phyloP scores from a whole-genome alignment of 2,329 filamentous ascomycete species.

The Talaromyces sp. region DNA sequence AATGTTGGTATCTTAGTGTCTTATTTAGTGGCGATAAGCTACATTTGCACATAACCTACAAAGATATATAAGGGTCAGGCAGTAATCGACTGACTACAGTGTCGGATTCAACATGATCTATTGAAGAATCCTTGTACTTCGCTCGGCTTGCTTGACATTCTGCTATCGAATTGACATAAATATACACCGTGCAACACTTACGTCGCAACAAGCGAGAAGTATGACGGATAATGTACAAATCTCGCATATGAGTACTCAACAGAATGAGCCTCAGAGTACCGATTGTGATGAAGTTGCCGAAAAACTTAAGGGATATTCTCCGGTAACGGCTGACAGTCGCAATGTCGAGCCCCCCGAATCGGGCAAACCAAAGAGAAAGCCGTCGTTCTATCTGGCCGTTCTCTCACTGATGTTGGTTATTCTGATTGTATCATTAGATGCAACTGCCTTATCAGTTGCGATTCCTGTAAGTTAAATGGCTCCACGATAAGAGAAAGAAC shows the following conservation, averaged over 20 bases:
- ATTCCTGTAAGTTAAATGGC: background rate
- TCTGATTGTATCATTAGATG: constrained; percentile 9
- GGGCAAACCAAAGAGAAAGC: background rate
- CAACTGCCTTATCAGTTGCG: constrained; percentile 4
- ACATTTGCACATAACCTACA: background rate
- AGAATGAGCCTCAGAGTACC: background rate
- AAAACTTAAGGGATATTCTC: background rate
- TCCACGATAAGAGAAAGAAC: background rate
- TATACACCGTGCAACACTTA: background rate
- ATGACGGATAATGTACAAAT: background rate
- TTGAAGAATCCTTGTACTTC: background rate
- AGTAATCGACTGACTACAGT: background rate
- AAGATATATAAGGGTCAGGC: no score
- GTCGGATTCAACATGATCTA: background rate
- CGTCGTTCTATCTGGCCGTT: constrained; percentile 9
- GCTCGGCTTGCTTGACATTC: background rate
- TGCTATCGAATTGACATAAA: background rate
- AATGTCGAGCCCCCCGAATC: background rate
- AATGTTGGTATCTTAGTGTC: background rate
- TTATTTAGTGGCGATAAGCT: background rate
- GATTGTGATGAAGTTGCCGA: background rate
- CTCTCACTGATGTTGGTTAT: constrained; percentile 32
- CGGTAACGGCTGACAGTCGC: background rate
- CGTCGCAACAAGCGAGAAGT: background rate
- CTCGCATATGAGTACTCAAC: background rate